A percentile compares a stretch with the other conserved stretches of the same genome.
phyloP scores from a whole-genome alignment of 768 basidiomycete genomes.

The Tylopilus vinaceipallidus region DNA sequence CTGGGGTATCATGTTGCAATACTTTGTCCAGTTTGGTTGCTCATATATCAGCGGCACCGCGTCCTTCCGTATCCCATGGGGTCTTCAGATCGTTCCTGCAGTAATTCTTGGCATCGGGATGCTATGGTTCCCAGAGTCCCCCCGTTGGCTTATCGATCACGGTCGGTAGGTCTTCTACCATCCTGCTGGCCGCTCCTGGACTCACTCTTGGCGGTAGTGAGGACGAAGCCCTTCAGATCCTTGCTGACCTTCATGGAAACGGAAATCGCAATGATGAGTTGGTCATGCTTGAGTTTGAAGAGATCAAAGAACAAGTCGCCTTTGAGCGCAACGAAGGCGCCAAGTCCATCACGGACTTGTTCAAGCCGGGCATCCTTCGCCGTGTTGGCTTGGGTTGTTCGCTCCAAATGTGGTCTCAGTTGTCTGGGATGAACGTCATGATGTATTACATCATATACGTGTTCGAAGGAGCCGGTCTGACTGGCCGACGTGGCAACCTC shows the following conservation, averaged over 20 bases:
- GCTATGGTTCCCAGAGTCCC: conserved; percentile 65
- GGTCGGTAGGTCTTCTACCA: conserved; percentile 36
- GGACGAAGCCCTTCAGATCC: conserved; percentile 64
- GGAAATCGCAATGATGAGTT: conserved; percentile 59
- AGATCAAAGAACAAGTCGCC: conserved; percentile 55
- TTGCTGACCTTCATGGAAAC: conserved; percentile 68
- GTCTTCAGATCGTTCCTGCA: conserved; percentile 76
- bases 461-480: conserved; percentile 76
- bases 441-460: conserved; percentile 65
- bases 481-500: conserved; percentile 68
- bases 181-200: background rate
- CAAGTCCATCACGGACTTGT: conserved; percentile 64
- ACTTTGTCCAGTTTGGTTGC: conserved; percentile 75
- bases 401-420: conserved; percentile 82
- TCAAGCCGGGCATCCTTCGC: conserved; percentile 64
- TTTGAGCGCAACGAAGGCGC: conserved; percentile 70
- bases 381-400: conserved; percentile 67
- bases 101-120: conserved; percentile 67
- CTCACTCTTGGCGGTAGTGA: conserved; percentile 19
- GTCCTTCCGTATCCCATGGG: conserved; percentile 81
- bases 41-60: conserved; percentile 64
- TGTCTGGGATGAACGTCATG: conserved; percentile 80
- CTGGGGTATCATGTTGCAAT: conserved; percentile 75
- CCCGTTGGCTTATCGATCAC: conserved; percentile 70
- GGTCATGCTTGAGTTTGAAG: conserved; percentile 67